phyloP scores from a whole-genome alignment of 495 filamentous ascomycete genomes.

The Penicillium bialowiezense region DNA sequence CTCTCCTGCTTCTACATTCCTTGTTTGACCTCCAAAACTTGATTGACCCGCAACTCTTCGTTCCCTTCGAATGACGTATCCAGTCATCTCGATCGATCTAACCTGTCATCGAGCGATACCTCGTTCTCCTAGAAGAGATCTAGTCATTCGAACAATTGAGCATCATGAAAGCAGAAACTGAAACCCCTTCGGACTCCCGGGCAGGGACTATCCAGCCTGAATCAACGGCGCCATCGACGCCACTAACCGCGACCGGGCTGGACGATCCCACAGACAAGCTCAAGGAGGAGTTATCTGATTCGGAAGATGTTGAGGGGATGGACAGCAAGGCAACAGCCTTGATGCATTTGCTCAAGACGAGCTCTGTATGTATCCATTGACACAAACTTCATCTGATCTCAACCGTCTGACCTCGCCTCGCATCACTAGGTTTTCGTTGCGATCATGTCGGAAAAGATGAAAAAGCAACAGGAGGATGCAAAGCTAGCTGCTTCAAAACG shows the following conservation, averaged over 20 bases:
- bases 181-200: conserved; percentile 32
- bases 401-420: not conserved
- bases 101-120: conserved; percentile 1
- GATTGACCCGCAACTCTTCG: conserved; percentile 1
- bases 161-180: conserved; percentile 35
- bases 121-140: not conserved
- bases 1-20: not conserved
- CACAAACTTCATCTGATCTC: not conserved
- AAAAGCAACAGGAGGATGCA: conserved; percentile 58
- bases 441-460: conserved; percentile 63
- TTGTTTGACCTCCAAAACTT: not conserved
- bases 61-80: conserved; percentile 21
- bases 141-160: too few species aligned
- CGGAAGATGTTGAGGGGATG: conserved; percentile 37
- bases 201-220: conserved; percentile 28
- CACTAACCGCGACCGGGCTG: conserved; percentile 19
- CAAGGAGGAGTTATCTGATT: conserved; percentile 7
- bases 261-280: conserved; percentile 17
- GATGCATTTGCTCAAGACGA: conserved; percentile 46
- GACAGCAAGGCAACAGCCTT: conserved; percentile 41
- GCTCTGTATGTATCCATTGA: conserved; percentile 41
- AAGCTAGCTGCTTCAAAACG: conserved; percentile 44
- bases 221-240: conserved; percentile 47
- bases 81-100: conserved; percentile 1
- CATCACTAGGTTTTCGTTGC: conserved; percentile 40